Evolutionary conservation across 1,284 basidiomycete genomes (phyloP), one percentile per base, ranked within the genome.

Genomic region (Ganoderma lucidum): DNA sequence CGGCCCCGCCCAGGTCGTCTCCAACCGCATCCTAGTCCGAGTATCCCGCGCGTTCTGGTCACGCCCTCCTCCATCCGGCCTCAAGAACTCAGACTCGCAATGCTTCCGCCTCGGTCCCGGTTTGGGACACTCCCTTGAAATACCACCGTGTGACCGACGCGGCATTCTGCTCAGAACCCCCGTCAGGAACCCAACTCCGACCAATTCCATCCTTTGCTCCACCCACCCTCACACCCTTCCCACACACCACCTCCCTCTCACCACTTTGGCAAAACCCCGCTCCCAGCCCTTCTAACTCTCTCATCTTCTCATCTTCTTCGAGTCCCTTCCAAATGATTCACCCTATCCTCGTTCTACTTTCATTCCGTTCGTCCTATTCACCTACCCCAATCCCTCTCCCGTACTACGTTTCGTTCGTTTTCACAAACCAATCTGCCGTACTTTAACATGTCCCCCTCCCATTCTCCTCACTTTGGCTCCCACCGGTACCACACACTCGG

Each of bases 121-220:
- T 67, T 71, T 71, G 66, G 71, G 60, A 63, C 30, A 28, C 51
- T 48, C 53, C 61, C 65, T 62, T 56, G 42, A 42, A 30, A 45
- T 62, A n/a, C 62, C 56, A 2, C 62, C 70, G 67, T 68, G 67
- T 23, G 65, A 71, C 44, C 14, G 14, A 19, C 53, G 53, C 67
- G 41, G 59, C 53, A 37, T 37, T 65, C 66, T 55, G 63, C 68
- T 58, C 66, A 51, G 62, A 68, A 64, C 48, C 39, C 19, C 62
- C 68, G 68, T 58, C 67, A 74, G 73, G 70, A 68, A 71, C 70
- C 59, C 45, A 67, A 65, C 67, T 64, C 65, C 65, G 69, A 62
- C 66, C 55, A 64, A 63, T 67, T 56, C 42, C 70, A 53, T 58
- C 58, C 19, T 35, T 58, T 65, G 39, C 14, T 30, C 28, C 58